phyloP scores from a whole-genome alignment of 768 basidiomycete genomes.

The Mycena epipterygia region DNA sequence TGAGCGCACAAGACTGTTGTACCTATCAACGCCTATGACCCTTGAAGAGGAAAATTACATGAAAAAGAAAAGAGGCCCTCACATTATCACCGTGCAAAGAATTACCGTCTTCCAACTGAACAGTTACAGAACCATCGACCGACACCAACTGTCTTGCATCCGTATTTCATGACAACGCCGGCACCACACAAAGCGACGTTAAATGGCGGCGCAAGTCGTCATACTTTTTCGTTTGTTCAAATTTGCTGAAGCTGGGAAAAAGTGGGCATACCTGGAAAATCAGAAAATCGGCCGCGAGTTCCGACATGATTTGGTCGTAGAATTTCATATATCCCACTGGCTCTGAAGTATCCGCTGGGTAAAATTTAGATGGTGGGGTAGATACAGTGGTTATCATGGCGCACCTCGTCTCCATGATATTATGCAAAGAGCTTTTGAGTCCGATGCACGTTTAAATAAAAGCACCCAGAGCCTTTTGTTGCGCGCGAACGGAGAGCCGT shows the following conservation, averaged over 20 bases:
- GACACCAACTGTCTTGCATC: not conserved
- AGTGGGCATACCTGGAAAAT: conserved; percentile 21
- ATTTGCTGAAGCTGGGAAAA: too few species aligned
- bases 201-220: conserved; percentile 17
- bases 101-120: conserved; percentile 11
- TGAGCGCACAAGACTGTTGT: conserved; percentile 53
- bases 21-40: conserved; percentile 34
- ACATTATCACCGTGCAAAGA: conserved; percentile 18
- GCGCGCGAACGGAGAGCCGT: not conserved
- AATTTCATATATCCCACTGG: conserved; percentile 22
- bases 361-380: not conserved
- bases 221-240: not conserved
- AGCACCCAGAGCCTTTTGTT: conserved; percentile 20
- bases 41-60: not conserved
- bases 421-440: not conserved
- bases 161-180: conserved; percentile 14
- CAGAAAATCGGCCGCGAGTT: conserved; percentile 11
- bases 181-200: conserved; percentile 8
- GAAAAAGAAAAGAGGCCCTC: not conserved
- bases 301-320: conserved; percentile 16
- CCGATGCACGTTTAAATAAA: not conserved
- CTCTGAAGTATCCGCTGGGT: conserved; percentile 11
- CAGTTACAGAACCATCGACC: not conserved
- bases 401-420: conserved; percentile 11
- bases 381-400: not conserved